Percentiles rank a stretch among this genome's conserved stretches.
These are phyloP conservation scores for Apiotrichum domesticum DNA, from an alignment of 1,284 basidiomycete genomes.

Conservation along the genomic window DNA sequence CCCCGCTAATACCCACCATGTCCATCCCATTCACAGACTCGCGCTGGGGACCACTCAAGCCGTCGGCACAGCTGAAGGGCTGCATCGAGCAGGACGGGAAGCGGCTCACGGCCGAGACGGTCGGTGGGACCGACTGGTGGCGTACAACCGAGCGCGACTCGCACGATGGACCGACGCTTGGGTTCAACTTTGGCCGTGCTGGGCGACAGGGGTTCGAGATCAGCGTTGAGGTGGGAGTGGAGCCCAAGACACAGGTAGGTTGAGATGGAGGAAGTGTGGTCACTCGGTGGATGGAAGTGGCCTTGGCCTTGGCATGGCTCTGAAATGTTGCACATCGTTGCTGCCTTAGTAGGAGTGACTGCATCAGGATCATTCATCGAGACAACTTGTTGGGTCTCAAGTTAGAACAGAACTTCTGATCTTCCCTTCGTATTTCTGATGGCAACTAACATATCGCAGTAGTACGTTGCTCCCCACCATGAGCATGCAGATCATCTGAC, in stretches of 20 bases:
- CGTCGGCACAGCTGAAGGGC: conserved; percentile 1
- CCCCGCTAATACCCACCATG: too few species aligned
- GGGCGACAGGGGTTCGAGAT: conserved; percentile 18
- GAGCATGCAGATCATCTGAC: background rate
- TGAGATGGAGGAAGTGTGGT: too few species aligned
- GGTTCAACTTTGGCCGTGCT: conserved; percentile 4
- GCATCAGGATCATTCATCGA: too few species aligned
- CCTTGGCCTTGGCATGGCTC: too few species aligned
- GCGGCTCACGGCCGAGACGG: conserved; percentile 1
- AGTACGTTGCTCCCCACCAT: conserved; percentile 2
- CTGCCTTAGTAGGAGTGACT: too few species aligned
- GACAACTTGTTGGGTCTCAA: too few species aligned
- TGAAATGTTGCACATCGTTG: too few species aligned
- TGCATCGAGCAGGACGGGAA: background rate
- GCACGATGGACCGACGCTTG: conserved; percentile 19
- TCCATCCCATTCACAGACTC: conserved; percentile 5
- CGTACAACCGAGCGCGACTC: conserved; percentile 20
- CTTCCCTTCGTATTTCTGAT: too few species aligned
- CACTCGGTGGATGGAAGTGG: too few species aligned
- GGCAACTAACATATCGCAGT: background rate
- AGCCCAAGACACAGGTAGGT: conserved; percentile 12
- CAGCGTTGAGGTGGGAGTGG: conserved; percentile 19
- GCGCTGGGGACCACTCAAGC: conserved; percentile 9
- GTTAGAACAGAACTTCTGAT: too few species aligned
- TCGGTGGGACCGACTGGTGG: conserved; percentile 32